Conservation (phyloP, 1,284 basidiomycete genomes). For the Pseudozyma sp. region DNA sequence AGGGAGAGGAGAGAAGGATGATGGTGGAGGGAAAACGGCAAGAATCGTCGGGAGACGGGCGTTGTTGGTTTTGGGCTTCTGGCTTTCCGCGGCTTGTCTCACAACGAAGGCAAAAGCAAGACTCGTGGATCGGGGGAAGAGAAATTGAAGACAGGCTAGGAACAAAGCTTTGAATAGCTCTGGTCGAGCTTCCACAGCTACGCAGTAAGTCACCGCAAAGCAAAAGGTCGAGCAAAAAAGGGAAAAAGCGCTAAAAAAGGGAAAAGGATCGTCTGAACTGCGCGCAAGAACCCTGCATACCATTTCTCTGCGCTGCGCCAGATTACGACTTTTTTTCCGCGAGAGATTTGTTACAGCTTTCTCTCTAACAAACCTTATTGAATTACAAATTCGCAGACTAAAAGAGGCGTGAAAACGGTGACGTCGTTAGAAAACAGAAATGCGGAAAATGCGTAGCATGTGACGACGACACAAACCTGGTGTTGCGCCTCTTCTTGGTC, state of each 20-base stretch:
- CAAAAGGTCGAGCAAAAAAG: not conserved
- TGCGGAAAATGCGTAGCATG: too few species aligned
- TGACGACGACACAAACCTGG: too few species aligned
- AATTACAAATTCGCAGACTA: not conserved
- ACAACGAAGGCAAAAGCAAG: too few species aligned
- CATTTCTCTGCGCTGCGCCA: not conserved
- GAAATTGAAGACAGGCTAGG: not conserved
- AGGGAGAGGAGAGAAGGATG: not conserved
- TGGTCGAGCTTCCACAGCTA: not conserved
- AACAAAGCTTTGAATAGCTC: not conserved
- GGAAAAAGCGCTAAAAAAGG: not conserved
- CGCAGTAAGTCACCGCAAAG: not conserved
- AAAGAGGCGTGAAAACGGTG: not conserved
- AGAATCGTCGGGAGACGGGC: not conserved
- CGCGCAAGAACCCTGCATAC: slow-evolving; percentile 20
- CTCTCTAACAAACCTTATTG: not conserved
- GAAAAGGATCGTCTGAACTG: slow-evolving; percentile 6
- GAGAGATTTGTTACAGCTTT: not conserved
- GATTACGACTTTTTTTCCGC: not conserved
- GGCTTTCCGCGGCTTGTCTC: not conserved
- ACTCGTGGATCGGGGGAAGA: too few species aligned
- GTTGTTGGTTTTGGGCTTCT: not conserved
- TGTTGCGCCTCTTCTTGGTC: too few species aligned
- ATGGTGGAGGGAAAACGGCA: slow-evolving; percentile 2
- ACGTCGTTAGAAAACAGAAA: slow-evolving; percentile 4